These are phyloP conservation scores for Coemansia brasiliensis DNA, from an alignment of 192 early-diverging fungal species.

Conservation along the genomic window DNA sequence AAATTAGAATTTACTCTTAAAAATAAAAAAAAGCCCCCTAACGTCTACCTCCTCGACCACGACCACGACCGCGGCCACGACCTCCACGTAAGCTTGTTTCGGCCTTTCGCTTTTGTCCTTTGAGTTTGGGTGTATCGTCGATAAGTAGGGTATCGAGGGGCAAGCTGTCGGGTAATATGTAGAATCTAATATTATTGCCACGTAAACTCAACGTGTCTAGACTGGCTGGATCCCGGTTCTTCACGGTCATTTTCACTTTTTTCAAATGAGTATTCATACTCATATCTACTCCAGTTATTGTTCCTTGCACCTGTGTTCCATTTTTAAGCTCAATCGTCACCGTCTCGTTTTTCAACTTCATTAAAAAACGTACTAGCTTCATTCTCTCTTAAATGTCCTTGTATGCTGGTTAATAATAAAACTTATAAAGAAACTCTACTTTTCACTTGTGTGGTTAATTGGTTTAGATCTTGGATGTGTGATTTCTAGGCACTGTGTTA, in stretches of 20 bases:
- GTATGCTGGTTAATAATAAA: too few species aligned
- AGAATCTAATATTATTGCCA: slow-evolving; percentile 94
- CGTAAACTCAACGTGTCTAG: slow-evolving; percentile 93
- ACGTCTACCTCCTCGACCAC: slow-evolving; percentile 64
- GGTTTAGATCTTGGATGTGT: too few species aligned
- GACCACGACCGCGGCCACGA: slow-evolving; percentile 68
- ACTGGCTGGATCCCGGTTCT: slow-evolving; percentile 83
- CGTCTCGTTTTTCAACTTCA: slow-evolving; percentile 96
- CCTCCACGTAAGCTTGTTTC: slow-evolving; percentile 21
- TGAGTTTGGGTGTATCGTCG: slow-evolving; percentile 92
- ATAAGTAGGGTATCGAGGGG: slow-evolving; percentile 95
- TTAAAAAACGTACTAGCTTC: slow-evolving; percentile 80
- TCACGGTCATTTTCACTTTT: slow-evolving; percentile 97
- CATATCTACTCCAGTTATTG: slow-evolving; percentile 96
- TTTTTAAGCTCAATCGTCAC: slow-evolving; percentile 99
- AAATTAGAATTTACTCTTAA: neutral
- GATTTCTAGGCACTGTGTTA: neutral
- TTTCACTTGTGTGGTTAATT: too few species aligned
- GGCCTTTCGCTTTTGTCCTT: slow-evolving; percentile 82
- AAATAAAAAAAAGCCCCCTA: slow-evolving; percentile 26
- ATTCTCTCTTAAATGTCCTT: slow-evolving; percentile 6
- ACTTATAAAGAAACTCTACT: too few species aligned
- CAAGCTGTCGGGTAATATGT: slow-evolving; percentile 92
- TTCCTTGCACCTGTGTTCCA: slow-evolving; percentile 95
- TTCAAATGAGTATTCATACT: slow-evolving; percentile 99